phyloP scores from a whole-genome alignment of 2,329 filamentous ascomycete genomes.

The Berkeleyomyces basicola region DNA sequence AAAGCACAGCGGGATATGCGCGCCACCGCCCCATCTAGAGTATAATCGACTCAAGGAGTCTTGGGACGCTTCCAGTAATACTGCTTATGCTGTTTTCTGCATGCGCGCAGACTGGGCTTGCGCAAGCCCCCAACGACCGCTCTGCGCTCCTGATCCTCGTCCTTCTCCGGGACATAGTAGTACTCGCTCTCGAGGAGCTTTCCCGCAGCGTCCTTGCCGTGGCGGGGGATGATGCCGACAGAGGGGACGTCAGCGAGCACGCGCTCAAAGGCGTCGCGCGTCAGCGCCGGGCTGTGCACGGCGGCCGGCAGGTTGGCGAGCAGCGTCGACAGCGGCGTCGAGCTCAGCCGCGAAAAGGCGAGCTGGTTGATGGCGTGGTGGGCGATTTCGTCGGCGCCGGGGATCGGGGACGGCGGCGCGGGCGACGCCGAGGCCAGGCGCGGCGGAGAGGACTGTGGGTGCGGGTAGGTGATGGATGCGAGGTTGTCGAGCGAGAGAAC shows the following conservation, averaged over 20 bases:
- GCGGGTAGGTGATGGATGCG: not conserved
- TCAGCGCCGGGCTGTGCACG: conserved; percentile 38
- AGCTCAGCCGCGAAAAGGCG: conserved; percentile 82
- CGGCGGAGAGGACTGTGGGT: not conserved
- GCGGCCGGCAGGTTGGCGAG: conserved; percentile 65
- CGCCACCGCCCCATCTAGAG: not conserved
- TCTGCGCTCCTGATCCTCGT: conserved; percentile 60
- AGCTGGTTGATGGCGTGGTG: conserved; percentile 94
- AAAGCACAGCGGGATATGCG: not conserved
- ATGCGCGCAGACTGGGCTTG: conserved; percentile 76
- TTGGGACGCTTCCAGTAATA: conserved; percentile 52
- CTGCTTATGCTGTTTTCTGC: conserved; percentile 91
- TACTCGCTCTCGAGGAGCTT: conserved; percentile 91
- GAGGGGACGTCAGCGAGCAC: conserved; percentile 61
- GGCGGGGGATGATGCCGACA: conserved; percentile 73
- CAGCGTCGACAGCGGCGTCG: conserved; percentile 78
- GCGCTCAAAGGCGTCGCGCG: conserved; percentile 46
- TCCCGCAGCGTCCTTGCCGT: conserved; percentile 91
- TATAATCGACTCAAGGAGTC: conserved; percentile 31
- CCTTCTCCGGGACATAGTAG: conserved; percentile 83
- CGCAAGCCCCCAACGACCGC: conserved; percentile 71
- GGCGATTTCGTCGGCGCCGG: conserved; percentile 31
- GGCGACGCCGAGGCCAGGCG: not conserved
- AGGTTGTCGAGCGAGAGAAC: not conserved
- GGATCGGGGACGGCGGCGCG: conserved; percentile 4